phyloP scores from a whole-genome alignment of 495 filamentous ascomycete genomes.

The Talaromyces proteolyticus region DNA sequence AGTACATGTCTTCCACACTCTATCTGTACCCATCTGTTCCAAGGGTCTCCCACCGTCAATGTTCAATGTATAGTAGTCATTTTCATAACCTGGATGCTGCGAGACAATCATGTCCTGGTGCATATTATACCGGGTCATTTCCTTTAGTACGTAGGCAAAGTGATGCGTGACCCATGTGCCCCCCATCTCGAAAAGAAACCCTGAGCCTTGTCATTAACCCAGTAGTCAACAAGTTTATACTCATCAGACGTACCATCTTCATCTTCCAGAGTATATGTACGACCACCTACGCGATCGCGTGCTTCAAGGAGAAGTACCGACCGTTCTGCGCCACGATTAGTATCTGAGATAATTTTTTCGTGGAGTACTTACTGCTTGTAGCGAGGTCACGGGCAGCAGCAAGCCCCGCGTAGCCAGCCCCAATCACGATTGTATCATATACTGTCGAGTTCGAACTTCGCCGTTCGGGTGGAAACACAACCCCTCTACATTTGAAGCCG shows the following conservation, averaged over 20 bases:
- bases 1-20: neutral
- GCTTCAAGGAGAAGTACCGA: conserved; percentile 22
- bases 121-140: conserved; percentile 18
- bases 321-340: neutral
- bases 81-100: conserved; percentile 4
- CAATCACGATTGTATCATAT: conserved; percentile 21
- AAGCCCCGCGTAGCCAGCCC: conserved; percentile 20
- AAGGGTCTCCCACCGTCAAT: conserved; percentile 1
- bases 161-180: conserved; percentile 25
- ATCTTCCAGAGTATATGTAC: conserved; percentile 22
- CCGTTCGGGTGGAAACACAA: neutral
- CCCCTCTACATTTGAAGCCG: neutral
- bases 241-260: conserved; percentile 3
- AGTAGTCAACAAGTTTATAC: no score
- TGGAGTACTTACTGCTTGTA: conserved; percentile 7
- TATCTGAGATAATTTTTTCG: conserved; percentile 8
- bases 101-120: conserved; percentile 6
- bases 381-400: conserved; percentile 17
- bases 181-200: conserved; percentile 24
- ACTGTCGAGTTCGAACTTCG: neutral
- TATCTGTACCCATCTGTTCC: neutral
- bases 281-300: conserved; percentile 29
- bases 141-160: conserved; percentile 8
- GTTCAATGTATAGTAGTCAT: conserved; percentile 11
- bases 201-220: conserved; percentile 2